phyloP scores from a whole-genome alignment of 176 grass and related monocot species.

The Cymbopogon citratus region DNA sequence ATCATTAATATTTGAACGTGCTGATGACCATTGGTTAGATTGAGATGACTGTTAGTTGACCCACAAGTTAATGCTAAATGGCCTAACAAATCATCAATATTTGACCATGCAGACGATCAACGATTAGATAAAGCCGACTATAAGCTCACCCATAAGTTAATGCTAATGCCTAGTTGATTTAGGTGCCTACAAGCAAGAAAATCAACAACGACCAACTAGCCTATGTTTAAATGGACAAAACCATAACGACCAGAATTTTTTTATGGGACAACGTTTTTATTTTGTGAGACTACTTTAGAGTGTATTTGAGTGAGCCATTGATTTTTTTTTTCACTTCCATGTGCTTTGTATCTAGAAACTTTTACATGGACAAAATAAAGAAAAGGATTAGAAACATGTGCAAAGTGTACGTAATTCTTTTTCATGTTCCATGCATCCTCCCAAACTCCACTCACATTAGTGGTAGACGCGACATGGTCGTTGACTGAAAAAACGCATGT shows the following conservation, averaged over 20 bases:
- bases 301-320: too few species aligned
- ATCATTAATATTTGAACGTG: too few species aligned
- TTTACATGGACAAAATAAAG: background rate
- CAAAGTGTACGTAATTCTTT: background rate
- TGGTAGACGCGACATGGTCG: background rate
- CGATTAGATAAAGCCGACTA: too few species aligned
- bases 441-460: background rate
- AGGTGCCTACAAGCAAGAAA: background rate
- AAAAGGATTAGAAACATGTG: background rate
- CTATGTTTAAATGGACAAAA: background rate
- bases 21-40: too few species aligned
- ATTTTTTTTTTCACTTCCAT: background rate
- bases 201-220: background rate
- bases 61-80: background rate
- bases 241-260: background rate
- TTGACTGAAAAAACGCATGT: background rate
- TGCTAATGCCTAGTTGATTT: background rate
- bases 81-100: too few species aligned
- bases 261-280: rapidly evolving
- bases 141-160: background rate
- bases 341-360: background rate
- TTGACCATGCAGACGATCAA: too few species aligned
- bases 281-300: background rate
- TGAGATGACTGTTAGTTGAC: background rate
- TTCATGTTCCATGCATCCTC: background rate